Base-by-base conservation (phyloP, 2,329 filamentous ascomycete genomes). In the Pestalotiopsis sp. region DNA sequence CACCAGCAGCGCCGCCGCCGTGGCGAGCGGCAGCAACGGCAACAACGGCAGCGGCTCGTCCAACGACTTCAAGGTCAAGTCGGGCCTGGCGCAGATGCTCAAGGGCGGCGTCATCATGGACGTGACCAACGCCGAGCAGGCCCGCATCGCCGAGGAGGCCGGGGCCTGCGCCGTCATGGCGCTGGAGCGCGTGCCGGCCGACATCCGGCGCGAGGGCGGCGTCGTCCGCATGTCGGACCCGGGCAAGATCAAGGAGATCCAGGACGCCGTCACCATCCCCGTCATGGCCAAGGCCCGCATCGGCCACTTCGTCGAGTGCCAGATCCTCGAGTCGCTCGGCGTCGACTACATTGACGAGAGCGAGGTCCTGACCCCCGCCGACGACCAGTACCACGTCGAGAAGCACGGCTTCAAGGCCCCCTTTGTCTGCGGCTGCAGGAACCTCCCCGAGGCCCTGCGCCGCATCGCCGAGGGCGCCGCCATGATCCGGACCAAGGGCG, bases 71-170 rank as follows among this genome's bases (percentile, higher is more conserved):
- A 91, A 91, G 74, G 91, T 98, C 87, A 99, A 99, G 89, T 92
- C 94, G 67, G 96, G 95, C 69, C 87, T 99, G 73, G 96, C 96
- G 27, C 93, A 97, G 83, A 99, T 99, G 96, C 86, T 98, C 83
- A 98, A 98, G 87, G 96, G 96, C 80, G 96, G 96, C 77, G 96
- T 99, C 73, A 99, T 99, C 83, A 99, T 99, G 96, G 96, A 99
- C 83, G 96, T 98, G 69, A 94, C 97, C 72, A 93, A 95, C 80
- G 93, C 94, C 31, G 92, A 93, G 78, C 95, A 97, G 86, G 95
- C 96, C 71, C 93, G 93, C 83, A 98, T 99, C 80, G 96, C 96
- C 79, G 96, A 99, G 83, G 95, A 98, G 81, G 95, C 96, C 70
- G 96, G 96, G 71, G 96, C 96, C 71, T 93, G 91, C 75, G 96